These are phyloP conservation scores for Lindgomyces ingoldianus DNA, from an alignment of 495 filamentous ascomycete species.

Conservation along the genomic window DNA sequence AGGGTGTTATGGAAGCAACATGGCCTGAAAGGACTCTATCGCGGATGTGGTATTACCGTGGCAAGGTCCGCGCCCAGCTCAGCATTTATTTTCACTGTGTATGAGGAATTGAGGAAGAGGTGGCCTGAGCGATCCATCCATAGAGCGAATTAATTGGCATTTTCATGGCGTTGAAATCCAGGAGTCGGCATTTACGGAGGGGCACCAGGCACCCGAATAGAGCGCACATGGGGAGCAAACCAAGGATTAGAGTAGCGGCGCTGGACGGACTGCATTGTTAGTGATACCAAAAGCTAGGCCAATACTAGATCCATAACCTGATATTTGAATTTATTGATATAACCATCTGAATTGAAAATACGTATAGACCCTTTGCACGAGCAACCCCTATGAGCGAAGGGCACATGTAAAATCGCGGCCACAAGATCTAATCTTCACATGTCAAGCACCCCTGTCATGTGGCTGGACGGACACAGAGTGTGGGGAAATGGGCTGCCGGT, in stretches of 20 bases:
- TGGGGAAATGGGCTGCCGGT: background rate
- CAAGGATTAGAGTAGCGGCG: background rate
- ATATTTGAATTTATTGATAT: too few species aligned
- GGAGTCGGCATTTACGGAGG: background rate
- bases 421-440: background rate
- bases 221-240: background rate
- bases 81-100: conserved; percentile 96
- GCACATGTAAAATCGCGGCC: too few species aligned
- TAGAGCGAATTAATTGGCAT: background rate
- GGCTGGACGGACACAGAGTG: background rate
- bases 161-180: background rate
- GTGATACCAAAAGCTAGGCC: background rate
- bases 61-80: conserved; percentile 83
- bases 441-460: background rate
- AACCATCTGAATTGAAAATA: too few species aligned
- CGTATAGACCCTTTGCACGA: too few species aligned
- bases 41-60: conserved; percentile 93
- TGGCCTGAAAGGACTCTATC: conserved; percentile 81
- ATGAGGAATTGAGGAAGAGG: conserved; percentile 64
- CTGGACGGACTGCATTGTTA: too few species aligned
- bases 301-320: too few species aligned
- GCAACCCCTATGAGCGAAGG: too few species aligned
- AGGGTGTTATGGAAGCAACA: conserved; percentile 74
- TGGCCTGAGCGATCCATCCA: conserved; percentile 13
- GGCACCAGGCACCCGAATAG: too few species aligned